Evolutionary conservation across 2,329 filamentous ascomycete genomes (phyloP), one percentile per base, ranked within the genome.

Genomic region (Pseudopyricularia javanii): DNA sequence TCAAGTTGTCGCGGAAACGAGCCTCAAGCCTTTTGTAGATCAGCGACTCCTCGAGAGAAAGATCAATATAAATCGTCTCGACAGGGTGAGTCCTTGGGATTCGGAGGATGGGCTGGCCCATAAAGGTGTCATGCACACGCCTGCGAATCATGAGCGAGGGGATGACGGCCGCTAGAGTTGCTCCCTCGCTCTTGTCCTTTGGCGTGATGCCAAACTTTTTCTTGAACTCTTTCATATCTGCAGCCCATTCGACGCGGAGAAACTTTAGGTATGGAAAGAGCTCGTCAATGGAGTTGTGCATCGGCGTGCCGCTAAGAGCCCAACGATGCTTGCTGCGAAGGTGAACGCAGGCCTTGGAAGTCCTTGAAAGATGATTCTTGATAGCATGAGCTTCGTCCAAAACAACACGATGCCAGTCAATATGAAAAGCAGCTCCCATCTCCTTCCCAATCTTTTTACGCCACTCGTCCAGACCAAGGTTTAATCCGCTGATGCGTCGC

Each of bases 371-470:
- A 6, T 70, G 63, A 30, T 79, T 81, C 55, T 80, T 81, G 55
- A 83, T 79, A 0, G 58, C 58, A 50, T 82, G 78, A 0, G 73
- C 77, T 58, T 83, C 79, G 47, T 83, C 79, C 0, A 82, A 63
- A 1, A 82, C 69, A 3, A 83, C 55, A 1, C 80, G 65, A 40
- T 75, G 70, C 66, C 72, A 80, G 0, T 66, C 61, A 3, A 71
- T 58, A 1, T 49, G 40, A 55, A 73, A 71, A 2, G 75, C 59
- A 5, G 61, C 49, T 0, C 68, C 70, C 3, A 69, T 60, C 0
- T 66, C 49, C 0, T 60, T 55, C 63, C 58, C 6, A 60, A 72
- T 5, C 24, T 50, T 11, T 2, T 20, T 11, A 9, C 33, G 32
- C 52, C 52, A 53, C 15, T 2, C 40, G 2, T 40, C 40, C 12